phyloP scores from a whole-genome alignment of 2,329 filamentous ascomycete species.

The Penicillium vulpinum region DNA sequence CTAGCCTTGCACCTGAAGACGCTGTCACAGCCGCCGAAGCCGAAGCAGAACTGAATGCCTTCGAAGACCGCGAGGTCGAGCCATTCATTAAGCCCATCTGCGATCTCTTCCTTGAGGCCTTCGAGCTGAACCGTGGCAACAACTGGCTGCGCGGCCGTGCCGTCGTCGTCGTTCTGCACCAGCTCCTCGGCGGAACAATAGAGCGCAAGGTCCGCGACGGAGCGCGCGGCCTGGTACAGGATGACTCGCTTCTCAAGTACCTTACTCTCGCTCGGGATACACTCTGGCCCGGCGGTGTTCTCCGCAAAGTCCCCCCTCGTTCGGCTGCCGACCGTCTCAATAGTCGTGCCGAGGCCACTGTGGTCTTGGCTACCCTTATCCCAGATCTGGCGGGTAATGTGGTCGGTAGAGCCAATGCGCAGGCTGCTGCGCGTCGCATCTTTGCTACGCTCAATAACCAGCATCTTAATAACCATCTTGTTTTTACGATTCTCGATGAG shows the following conservation, averaged over 20 bases:
- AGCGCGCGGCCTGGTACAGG: constrained; percentile 69
- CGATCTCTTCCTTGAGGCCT: constrained; percentile 93
- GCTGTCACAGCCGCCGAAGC: constrained; percentile 67
- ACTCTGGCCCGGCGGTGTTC: constrained; percentile 69
- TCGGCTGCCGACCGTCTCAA: constrained; percentile 72
- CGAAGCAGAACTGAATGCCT: constrained; percentile 89
- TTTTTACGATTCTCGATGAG: constrained; percentile 72
- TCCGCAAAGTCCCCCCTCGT: constrained; percentile 54
- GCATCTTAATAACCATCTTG: constrained; percentile 74
- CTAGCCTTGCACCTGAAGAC: constrained; percentile 47
- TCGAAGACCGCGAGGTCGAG: constrained; percentile 83
- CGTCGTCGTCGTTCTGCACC: constrained; percentile 93
- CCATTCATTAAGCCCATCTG: constrained; percentile 98
- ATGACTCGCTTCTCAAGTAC: constrained; percentile 76
- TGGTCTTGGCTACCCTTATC: constrained; percentile 85
- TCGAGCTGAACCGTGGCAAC: constrained; percentile 90
- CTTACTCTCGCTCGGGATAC: constrained; percentile 69
- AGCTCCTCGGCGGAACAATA: constrained; percentile 91
- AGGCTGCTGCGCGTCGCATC: constrained; percentile 82
- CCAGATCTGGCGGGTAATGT: constrained; percentile 92
- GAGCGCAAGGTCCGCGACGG: constrained; percentile 92
- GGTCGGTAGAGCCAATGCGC: constrained; percentile 87
- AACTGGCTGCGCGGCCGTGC: constrained; percentile 96
- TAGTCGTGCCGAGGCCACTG: constrained; percentile 80
- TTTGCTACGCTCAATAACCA: constrained; percentile 91